phyloP scores from a whole-genome alignment of 1,139 yeast genomes.

The Suhomyces bribrorum region DNA sequence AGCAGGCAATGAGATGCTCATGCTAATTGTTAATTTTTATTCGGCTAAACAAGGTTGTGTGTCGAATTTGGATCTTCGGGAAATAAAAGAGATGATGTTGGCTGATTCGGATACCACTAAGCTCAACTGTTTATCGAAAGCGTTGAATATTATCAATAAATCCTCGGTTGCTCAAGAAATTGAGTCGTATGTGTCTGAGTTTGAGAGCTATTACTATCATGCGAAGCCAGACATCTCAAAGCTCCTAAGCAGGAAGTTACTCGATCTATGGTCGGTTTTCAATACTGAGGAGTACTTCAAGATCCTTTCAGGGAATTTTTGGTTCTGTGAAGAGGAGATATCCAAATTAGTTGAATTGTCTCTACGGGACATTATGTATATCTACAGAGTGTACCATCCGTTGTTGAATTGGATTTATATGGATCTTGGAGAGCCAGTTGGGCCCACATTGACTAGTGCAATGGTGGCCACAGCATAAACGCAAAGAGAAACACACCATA shows the following conservation, averaged over 20 bases:
- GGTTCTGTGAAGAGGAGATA: conserved; percentile 11
- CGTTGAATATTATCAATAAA: neutral
- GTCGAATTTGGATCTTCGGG: neutral
- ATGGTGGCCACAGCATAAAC: no score
- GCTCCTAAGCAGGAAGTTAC: neutral
- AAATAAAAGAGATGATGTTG: neutral
- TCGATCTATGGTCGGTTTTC: neutral
- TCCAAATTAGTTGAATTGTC: conserved; percentile 12
- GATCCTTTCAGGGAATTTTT: conserved; percentile 15
- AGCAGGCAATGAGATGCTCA: conserved; percentile 1
- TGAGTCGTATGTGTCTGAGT: neutral
- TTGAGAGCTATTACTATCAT: conserved; percentile 2
- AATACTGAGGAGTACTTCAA: neutral
- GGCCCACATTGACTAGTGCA: no score
- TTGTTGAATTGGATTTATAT: conserved; percentile 33
- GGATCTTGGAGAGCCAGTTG: conserved; percentile 30
- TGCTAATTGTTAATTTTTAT: neutral
- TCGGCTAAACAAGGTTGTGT: neutral
- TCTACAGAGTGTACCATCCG: conserved; percentile 30
- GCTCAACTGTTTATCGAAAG: neutral
- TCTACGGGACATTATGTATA: conserved; percentile 10
- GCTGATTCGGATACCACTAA: neutral
- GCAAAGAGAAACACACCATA: no score
- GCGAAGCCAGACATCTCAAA: neutral
- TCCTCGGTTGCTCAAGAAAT: neutral